These are phyloP conservation scores for Pseudogymnoascus sp. DNA, from an alignment of 2,329 filamentous ascomycete species.

Conservation along the genomic window DNA sequence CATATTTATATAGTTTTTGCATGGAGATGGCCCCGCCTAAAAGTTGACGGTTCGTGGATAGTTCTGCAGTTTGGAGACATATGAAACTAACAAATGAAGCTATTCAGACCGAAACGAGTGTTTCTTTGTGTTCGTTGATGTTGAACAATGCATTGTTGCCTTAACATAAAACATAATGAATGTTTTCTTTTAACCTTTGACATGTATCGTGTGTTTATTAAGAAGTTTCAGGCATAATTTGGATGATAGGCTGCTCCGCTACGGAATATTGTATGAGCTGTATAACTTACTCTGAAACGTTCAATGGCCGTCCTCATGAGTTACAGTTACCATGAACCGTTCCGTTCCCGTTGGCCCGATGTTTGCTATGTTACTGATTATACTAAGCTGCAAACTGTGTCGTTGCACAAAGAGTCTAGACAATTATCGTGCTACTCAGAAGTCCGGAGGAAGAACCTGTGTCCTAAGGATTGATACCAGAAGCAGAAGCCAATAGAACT, in stretches of 20 bases:
- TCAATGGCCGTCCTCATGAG: background rate
- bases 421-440: background rate
- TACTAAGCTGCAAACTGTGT: background rate
- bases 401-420: background rate
- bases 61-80: background rate
- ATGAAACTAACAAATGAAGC: background rate
- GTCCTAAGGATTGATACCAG: background rate
- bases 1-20: background rate
- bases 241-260: background rate
- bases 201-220: background rate
- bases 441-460: background rate
- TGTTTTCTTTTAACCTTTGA: background rate
- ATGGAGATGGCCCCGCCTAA: background rate
- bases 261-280: background rate
- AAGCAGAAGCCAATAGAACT: background rate
- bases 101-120: background rate
- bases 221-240: background rate
- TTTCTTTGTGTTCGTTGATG: background rate
- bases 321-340: background rate
- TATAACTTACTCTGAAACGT: background rate
- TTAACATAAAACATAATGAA: background rate
- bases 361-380: background rate
- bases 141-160: background rate
- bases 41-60: background rate
- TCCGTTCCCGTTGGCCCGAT: background rate